Conservation (phyloP, 306 rosid genomes). For the Malus fusca region DNA sequence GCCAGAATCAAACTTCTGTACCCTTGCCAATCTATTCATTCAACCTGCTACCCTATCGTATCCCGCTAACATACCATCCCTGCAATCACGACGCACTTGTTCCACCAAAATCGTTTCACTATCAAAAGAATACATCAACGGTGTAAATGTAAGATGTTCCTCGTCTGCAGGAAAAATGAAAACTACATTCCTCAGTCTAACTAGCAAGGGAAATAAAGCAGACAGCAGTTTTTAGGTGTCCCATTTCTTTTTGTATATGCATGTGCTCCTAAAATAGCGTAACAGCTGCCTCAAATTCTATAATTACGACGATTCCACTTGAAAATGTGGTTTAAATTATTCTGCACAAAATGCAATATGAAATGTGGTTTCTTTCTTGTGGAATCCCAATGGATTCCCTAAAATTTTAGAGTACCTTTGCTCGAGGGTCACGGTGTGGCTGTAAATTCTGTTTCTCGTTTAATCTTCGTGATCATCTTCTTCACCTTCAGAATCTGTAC, state of each 20-base stretch:
- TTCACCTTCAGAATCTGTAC: constrained; percentile 87
- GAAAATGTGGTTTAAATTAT: background rate
- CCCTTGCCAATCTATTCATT: background rate
- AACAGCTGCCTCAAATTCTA: too few relatives aligned
- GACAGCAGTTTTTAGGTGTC: background rate
- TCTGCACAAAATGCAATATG: background rate
- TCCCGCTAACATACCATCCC: background rate
- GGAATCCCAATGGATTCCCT: constrained; percentile 6
- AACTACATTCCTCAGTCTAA: background rate
- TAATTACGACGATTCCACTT: too few relatives aligned
- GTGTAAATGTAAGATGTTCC: background rate
- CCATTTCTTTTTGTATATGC: background rate
- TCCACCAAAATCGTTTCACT: background rate
- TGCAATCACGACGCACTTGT: background rate
- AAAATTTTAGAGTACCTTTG: constrained; percentile 21
- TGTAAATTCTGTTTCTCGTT: constrained; percentile 19
- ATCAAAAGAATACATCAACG: background rate
- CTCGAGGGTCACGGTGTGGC: constrained; percentile 7
- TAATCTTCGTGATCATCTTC: constrained; percentile 86
- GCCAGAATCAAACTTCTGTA: background rate
- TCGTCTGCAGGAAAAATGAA: constrained; percentile 10
- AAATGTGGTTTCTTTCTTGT: background rate
- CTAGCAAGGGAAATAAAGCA: background rate
- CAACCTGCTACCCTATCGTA: background rate
- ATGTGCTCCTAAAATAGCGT: too few relatives aligned